Percentiles rank a stretch among this genome's conserved stretches.
phyloP scores from a whole-genome alignment of 164 flowering plant species.

The Piper longum region DNA sequence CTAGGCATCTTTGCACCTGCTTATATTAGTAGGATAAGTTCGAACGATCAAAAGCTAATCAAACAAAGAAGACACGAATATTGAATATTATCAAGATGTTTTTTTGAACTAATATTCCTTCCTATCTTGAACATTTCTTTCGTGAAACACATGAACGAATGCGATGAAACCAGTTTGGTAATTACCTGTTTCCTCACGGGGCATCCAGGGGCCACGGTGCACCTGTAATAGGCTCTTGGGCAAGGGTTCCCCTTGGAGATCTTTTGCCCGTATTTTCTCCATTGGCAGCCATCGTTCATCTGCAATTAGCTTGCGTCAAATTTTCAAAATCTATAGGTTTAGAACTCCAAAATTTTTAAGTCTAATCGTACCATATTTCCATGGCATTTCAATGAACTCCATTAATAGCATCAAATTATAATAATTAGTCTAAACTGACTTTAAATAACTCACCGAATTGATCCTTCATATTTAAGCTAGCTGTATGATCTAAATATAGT shows the following conservation, averaged over 20 bases:
- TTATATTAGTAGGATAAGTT: background rate
- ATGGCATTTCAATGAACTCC: too few relatives aligned
- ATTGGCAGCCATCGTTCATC: constrained; percentile 81
- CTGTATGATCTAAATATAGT: too few relatives aligned
- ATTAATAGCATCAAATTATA: background rate
- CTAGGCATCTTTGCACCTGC: constrained; percentile 64
- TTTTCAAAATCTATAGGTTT: background rate
- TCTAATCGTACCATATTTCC: too few relatives aligned
- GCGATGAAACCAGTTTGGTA: background rate
- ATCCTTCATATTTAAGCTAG: too few relatives aligned
- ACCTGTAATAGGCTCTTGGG: constrained; percentile 70
- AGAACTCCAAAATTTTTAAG: too few relatives aligned
- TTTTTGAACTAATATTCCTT: too few relatives aligned
- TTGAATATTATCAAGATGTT: too few relatives aligned
- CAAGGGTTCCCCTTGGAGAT: constrained; percentile 71
- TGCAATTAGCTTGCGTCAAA: constrained; percentile 1
- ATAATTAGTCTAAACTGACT: background rate
- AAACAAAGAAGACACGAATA: too few relatives aligned
- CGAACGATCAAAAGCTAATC: too few relatives aligned
- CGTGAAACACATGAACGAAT: background rate
- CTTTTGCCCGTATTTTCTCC: constrained; percentile 79
- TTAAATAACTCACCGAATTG: too few relatives aligned
- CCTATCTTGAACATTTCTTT: too few relatives aligned
- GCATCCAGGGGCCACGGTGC: constrained; percentile 64
- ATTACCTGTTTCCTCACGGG: constrained; percentile 67